A percentile compares a stretch with the other conserved stretches of the same genome.
These are phyloP conservation scores for Ophiostoma australiae DNA, from an alignment of 2,329 filamentous ascomycete genomes.

Conservation along the genomic window DNA sequence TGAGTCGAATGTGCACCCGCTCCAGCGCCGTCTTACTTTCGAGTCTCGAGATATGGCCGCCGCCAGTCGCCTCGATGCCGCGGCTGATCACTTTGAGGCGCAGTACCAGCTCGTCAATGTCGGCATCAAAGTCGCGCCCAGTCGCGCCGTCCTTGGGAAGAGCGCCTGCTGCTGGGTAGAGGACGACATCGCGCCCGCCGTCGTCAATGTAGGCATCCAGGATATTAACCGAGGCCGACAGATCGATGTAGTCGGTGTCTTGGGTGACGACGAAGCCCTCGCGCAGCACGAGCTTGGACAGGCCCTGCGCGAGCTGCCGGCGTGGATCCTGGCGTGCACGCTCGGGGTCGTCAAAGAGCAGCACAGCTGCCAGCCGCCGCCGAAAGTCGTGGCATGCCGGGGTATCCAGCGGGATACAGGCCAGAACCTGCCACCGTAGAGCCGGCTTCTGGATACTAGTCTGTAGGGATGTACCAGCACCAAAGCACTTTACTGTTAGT, in stretches of 20 bases:
- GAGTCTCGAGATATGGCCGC: conserved; percentile 64
- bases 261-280: conserved; percentile 46
- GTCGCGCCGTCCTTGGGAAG: conserved; percentile 28
- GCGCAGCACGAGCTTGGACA: conserved; percentile 39
- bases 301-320: conserved; percentile 38
- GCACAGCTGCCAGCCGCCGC: conserved; percentile 60
- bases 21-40: conserved; percentile 74
- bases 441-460: conserved; percentile 43
- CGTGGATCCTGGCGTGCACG: conserved; percentile 40
- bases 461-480: conserved; percentile 46
- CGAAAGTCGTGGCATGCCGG: conserved; percentile 54
- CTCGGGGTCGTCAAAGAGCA: conserved; percentile 51
- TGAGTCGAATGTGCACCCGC: conserved; percentile 66
- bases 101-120: conserved; percentile 62
- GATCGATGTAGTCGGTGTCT: conserved; percentile 61
- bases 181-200: conserved; percentile 27
- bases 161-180: conserved; percentile 4
- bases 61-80: conserved; percentile 68
- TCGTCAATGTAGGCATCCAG: conserved; percentile 72
- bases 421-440: conserved; percentile 55
- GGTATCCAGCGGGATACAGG: conserved; percentile 52
- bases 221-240: conserved; percentile 61
- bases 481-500: conserved; percentile 40
- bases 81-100: conserved; percentile 54
- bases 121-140: conserved; percentile 55